Conservation (phyloP, 768 basidiomycete genomes). For the Kwoniella mangroviensis region DNA sequence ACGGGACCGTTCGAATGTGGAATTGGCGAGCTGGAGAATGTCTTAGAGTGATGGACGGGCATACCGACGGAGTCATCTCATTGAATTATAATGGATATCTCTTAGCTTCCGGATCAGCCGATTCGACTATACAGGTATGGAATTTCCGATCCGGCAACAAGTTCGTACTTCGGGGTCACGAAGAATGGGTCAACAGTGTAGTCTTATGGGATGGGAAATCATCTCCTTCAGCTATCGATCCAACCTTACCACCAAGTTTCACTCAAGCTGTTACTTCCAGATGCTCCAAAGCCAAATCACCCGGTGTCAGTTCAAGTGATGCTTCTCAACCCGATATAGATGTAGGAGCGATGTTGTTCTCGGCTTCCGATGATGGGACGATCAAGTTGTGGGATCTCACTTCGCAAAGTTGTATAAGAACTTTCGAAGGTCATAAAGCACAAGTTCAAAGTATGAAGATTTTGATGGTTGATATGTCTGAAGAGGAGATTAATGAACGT, state of each 20-base stretch:
- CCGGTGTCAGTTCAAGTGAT: slow-evolving; percentile 13
- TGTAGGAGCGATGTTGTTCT: slow-evolving; percentile 93
- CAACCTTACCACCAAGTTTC: slow-evolving; percentile 41
- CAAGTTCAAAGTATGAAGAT: slow-evolving; percentile 92
- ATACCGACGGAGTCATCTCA: slow-evolving; percentile 87
- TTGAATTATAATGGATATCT: slow-evolving; percentile 90
- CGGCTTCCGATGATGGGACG: slow-evolving; percentile 90
- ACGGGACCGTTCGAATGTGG: slow-evolving; percentile 86
- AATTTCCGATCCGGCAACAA: slow-evolving; percentile 89
- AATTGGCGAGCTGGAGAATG: slow-evolving; percentile 55
- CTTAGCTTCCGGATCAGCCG: slow-evolving; percentile 88
- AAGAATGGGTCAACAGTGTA: slow-evolving; percentile 95
- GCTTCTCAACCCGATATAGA: slow-evolving; percentile 48
- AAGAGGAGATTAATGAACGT: slow-evolving; percentile 34
- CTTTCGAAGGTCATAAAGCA: slow-evolving; percentile 86
- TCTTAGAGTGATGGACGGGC: slow-evolving; percentile 77
- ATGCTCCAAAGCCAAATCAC: slow-evolving; percentile 22
- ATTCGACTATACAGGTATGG: slow-evolving; percentile 74
- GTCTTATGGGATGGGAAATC: slow-evolving; percentile 77
- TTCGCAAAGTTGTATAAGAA: slow-evolving; percentile 75
- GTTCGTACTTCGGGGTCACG: slow-evolving; percentile 89
- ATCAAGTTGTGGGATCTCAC: slow-evolving; percentile 94
- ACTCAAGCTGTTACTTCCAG: slow-evolving; percentile 26
- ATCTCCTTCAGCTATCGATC: slow-evolving; percentile 56
- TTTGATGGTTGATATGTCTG: slow-evolving; percentile 64